Conservation (phyloP, 176 grass and related monocot genomes). For the Cymbopogon citratus region DNA sequence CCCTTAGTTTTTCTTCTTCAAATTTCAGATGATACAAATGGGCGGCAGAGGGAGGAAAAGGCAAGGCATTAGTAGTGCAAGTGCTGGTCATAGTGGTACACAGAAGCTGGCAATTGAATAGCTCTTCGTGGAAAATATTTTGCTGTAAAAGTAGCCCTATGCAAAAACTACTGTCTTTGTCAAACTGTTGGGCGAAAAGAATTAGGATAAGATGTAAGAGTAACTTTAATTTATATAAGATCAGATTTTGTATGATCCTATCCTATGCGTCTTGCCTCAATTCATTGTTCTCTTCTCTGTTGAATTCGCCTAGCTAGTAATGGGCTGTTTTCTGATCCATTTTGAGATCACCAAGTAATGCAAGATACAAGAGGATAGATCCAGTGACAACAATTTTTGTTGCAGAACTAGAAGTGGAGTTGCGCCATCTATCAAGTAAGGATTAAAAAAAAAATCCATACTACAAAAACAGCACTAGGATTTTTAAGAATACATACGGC, state of each 20-base stretch:
- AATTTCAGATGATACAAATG: slow-evolving; percentile 22
- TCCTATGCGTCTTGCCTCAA: neutral
- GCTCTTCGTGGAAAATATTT: neutral
- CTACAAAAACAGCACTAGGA: no score
- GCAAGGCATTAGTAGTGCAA: neutral
- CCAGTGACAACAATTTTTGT: neutral
- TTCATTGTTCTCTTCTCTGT: neutral
- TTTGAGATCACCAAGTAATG: neutral
- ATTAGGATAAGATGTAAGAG: neutral
- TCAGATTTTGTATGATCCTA: neutral
- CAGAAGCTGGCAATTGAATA: neutral
- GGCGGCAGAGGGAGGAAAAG: no score
- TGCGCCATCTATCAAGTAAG: neutral
- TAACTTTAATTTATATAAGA: neutral
- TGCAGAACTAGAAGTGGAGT: neutral
- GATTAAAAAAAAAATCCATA: no score
- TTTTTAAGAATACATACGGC: neutral
- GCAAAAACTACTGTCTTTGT: neutral
- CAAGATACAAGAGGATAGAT: neutral
- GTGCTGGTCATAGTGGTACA: no score
- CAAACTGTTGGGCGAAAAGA: neutral
- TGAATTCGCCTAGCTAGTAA: neutral
- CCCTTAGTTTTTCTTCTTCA: neutral
- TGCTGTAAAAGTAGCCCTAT: neutral
- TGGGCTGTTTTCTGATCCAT: neutral